These are phyloP conservation scores for Populus hybrid DNA, from an alignment of 441 rosid genomes.

Conservation along the genomic window DNA sequence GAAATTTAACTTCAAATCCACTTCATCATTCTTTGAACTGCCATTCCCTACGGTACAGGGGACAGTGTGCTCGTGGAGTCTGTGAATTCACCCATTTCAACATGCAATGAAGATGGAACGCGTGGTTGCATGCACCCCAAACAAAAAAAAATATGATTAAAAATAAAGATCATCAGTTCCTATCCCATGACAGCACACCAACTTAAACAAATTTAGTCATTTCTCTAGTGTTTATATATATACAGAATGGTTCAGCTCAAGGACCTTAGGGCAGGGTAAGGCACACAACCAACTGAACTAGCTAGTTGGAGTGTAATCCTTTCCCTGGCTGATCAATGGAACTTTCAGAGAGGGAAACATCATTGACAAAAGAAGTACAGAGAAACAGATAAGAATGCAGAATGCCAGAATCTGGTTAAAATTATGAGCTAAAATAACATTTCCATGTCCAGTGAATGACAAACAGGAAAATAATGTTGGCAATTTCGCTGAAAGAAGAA, in stretches of 20 bases:
- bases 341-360: background rate
- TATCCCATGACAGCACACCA: background rate
- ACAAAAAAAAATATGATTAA: constrained; percentile 29
- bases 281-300: background rate
- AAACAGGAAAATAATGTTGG: background rate
- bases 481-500: background rate
- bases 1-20: background rate
- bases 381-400: background rate
- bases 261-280: background rate
- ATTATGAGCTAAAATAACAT: background rate
- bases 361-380: background rate
- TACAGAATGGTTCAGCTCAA: background rate
- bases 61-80: constrained; percentile 77
- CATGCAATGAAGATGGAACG: constrained; percentile 90
- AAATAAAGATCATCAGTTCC: background rate
- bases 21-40: constrained; percentile 17
- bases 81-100: constrained; percentile 89
- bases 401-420: background rate
- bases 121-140: constrained; percentile 87
- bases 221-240: background rate
- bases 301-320: background rate
- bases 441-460: background rate
- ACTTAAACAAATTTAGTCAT: background rate
- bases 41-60: constrained; percentile 88
- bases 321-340: background rate